Percentiles rank a stretch among this genome's conserved stretches.
Evolutionary conservation across 306 rosid genomes (phyloP).

Genomic region (Vigna radiata): DNA sequence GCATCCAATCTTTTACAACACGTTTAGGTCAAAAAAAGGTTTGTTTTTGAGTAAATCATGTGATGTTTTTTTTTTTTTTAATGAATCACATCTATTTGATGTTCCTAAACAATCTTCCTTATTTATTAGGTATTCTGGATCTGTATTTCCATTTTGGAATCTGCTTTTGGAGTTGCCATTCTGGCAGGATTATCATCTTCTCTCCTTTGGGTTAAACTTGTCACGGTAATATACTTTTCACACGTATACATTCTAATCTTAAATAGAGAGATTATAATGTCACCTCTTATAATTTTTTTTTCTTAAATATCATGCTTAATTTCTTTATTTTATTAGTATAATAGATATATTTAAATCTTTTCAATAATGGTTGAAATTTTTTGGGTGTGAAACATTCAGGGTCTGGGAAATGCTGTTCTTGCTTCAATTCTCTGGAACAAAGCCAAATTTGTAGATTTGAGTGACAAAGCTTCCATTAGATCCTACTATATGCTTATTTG

Average conservation of each 20-base stretch:
- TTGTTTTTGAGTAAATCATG: background rate
- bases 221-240: background rate
- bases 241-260: too few species aligned
- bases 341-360: background rate
- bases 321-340: too few species aligned
- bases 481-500: background rate
- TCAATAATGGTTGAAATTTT: background rate
- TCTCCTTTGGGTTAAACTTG: background rate
- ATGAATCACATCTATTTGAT: background rate
- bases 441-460: background rate
- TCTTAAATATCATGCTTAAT: background rate
- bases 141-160: background rate
- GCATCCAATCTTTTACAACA: conserved; percentile 68
- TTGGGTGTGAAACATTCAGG: conserved; percentile 43
- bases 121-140: background rate
- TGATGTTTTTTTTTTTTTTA: background rate
- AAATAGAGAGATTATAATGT: too few species aligned
- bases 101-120: background rate
- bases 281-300: too few species aligned
- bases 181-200: background rate
- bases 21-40: conserved; percentile 75
- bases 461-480: background rate
- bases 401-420: conserved; percentile 52
- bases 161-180: background rate
- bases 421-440: conserved; percentile 39